These are phyloP conservation scores for Beverwykella pulmonaria DNA, from an alignment of 495 filamentous ascomycete species.

Conservation along the genomic window DNA sequence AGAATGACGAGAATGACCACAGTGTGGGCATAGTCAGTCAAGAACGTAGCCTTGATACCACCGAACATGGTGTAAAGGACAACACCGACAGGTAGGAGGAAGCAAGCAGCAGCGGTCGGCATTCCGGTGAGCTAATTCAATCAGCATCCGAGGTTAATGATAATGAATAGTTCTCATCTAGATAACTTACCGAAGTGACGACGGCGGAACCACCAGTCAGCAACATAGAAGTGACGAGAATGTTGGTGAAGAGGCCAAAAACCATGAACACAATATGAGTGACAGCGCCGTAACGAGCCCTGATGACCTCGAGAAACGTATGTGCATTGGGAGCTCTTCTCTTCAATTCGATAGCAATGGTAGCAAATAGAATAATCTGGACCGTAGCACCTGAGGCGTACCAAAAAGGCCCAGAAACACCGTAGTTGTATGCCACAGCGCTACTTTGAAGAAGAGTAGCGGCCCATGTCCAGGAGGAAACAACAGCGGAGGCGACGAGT, in stretches of 20 bases:
- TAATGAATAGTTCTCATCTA: not conserved
- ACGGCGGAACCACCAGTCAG: constrained; percentile 90
- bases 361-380: constrained; percentile 87
- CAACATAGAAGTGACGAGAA: constrained; percentile 79
- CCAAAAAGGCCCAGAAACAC: constrained; percentile 92
- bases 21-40: constrained; percentile 84
- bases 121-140: constrained; percentile 57
- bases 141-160: constrained; percentile 7
- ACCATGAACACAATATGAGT: constrained; percentile 56
- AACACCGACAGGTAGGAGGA: constrained; percentile 84
- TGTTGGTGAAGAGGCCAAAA: constrained; percentile 57
- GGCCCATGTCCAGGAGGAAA: constrained; percentile 95
- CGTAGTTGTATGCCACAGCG: constrained; percentile 87
- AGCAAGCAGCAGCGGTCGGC: constrained; percentile 84
- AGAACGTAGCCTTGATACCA: constrained; percentile 74
- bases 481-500: constrained; percentile 91
- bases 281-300: constrained; percentile 56
- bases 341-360: constrained; percentile 91
- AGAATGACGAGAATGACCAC: constrained; percentile 87
- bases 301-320: constrained; percentile 59
- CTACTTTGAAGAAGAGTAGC: constrained; percentile 82
- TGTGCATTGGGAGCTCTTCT: constrained; percentile 64
- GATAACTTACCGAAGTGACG: constrained; percentile 66
- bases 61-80: constrained; percentile 69
- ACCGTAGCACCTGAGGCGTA: constrained; percentile 72